Percentiles rank a stretch among this genome's conserved stretches.
Conservation (phyloP, 805 yeast genomes). For the Yarrowia divulgata region DNA sequence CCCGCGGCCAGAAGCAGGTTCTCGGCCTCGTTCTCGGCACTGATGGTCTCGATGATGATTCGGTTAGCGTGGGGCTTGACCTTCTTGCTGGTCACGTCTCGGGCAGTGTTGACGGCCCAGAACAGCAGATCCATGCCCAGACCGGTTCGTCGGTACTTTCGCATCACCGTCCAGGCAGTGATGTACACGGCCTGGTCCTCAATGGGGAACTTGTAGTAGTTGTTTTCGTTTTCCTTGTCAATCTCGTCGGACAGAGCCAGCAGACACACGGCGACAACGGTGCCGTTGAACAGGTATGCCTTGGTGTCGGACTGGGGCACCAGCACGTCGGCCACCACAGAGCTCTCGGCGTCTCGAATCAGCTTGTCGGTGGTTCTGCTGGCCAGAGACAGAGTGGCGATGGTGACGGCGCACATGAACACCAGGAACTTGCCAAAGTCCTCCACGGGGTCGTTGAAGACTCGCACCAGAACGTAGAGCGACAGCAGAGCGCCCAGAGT, state of each 20-base stretch:
- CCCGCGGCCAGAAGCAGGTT: conserved; percentile 29
- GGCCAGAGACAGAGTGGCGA: conserved; percentile 40
- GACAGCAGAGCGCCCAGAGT: conserved; percentile 32
- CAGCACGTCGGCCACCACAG: conserved; percentile 33
- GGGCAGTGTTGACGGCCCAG: conserved; percentile 40
- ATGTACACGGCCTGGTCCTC: conserved; percentile 38
- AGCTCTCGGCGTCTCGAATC: conserved; percentile 39
- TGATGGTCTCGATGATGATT: conserved; percentile 34
- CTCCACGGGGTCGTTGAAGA: conserved; percentile 28
- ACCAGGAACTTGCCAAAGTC: conserved; percentile 38
- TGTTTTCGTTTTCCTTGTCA: conserved; percentile 20
- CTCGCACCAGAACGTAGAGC: conserved; percentile 11
- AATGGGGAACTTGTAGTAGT: conserved; percentile 38
- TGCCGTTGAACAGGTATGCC: conserved; percentile 41
- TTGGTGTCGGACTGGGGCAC: conserved; percentile 37
- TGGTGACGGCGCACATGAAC: conserved; percentile 36
- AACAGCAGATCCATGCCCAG: conserved; percentile 38
- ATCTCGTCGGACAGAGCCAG: conserved; percentile 34
- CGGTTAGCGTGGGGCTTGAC: conserved; percentile 33
- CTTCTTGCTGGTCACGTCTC: conserved; percentile 33
- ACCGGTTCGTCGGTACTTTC: conserved; percentile 40
- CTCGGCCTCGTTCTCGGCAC: conserved; percentile 35
- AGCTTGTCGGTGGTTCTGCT: conserved; percentile 38
- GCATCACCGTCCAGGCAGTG: conserved; percentile 39
- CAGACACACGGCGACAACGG: conserved; percentile 37